Evolutionary conservation across 345 rosid species (phyloP), one percentile per base, ranked within the genome.

Genomic region (Noccaea caerulescens): DNA sequence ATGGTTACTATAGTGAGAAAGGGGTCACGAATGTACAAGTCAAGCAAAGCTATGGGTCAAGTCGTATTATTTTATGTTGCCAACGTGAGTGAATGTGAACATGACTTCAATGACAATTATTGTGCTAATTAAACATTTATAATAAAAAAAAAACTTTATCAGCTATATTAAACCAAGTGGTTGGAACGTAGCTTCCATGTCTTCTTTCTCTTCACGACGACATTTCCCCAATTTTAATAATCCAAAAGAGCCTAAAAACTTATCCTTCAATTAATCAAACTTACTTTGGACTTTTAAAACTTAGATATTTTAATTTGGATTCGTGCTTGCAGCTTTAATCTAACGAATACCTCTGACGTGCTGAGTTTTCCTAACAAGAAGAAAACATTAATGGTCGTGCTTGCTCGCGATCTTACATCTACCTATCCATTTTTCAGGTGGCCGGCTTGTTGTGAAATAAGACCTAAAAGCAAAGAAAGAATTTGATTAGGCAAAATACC

Each of bases 161-260:
- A 36, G 25, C 33, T 63, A 46, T 18, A 64, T 37, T 56, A 34
- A 44, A 54, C 13, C n/a, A 64, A 65, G 71, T 73, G 6, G 77
- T 65, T 65, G 77, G 59, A 57, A 57, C 58, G 72, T 58, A 65
- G 60, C 34, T 65, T 47, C 34, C 71, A 57, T 72, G 71, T 56
- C 71, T 46, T 65, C 1, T 38, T 47, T 37, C 16, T 56, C 57
- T 20, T 39, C 16, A 57, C 52, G 59, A 73, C 11, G 59, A 60
- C 10, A 64, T 12, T 56, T 47, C 18, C 4, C 36, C 39, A 65
- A 14, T 30, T 49, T 56, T 34, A 46, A 57, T 64, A 38, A 46
- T 38, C 14, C 38, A 12, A 45, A 56, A 45, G 37, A 37, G 14
- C 63, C 41, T 5, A 8, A 51, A n/a, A 53, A 10, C 50, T 16